Conservation (phyloP, 176 grass and related monocot species). For the Cocos nucifera region DNA sequence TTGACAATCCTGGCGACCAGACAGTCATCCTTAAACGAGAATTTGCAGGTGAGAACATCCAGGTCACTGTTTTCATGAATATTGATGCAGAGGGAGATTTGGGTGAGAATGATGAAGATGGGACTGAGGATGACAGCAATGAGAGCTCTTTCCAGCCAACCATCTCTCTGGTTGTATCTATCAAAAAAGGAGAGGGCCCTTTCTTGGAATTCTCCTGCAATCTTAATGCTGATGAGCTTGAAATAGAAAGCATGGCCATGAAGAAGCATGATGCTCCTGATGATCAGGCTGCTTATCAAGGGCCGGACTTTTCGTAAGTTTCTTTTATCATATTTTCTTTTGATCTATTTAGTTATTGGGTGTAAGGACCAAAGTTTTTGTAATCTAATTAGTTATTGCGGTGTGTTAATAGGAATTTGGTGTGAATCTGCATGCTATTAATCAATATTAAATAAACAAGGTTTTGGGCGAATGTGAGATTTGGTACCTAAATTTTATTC, state of each 20-base stretch:
- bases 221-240: constrained; percentile 61
- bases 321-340: constrained; percentile 16
- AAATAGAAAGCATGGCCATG: constrained; percentile 65
- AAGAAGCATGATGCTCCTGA: constrained; percentile 35
- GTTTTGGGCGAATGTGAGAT: no score
- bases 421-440: no score
- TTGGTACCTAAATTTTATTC: no score
- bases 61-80: constrained; percentile 62
- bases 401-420: no score
- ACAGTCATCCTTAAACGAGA: constrained; percentile 59
- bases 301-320: constrained; percentile 83
- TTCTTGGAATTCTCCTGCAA: constrained; percentile 71
- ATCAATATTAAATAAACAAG: no score
- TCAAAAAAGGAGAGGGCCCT: constrained; percentile 49
- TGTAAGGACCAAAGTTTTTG: constrained; percentile 58
- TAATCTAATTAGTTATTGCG: constrained; percentile 11
- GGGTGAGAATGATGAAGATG: constrained; percentile 45
- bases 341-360: background rate
- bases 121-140: constrained; percentile 2
- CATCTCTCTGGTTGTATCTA: constrained; percentile 55
- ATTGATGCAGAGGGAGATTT: constrained; percentile 31
- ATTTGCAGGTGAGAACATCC: constrained; percentile 51
- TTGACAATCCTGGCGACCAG: constrained; percentile 79
- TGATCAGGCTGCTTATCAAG: constrained; percentile 49
- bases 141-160: constrained; percentile 39